Evolutionary conservation across 108 stramenopile genomes (phyloP).

Genomic region (Cyclostephanos tholiformis): DNA sequence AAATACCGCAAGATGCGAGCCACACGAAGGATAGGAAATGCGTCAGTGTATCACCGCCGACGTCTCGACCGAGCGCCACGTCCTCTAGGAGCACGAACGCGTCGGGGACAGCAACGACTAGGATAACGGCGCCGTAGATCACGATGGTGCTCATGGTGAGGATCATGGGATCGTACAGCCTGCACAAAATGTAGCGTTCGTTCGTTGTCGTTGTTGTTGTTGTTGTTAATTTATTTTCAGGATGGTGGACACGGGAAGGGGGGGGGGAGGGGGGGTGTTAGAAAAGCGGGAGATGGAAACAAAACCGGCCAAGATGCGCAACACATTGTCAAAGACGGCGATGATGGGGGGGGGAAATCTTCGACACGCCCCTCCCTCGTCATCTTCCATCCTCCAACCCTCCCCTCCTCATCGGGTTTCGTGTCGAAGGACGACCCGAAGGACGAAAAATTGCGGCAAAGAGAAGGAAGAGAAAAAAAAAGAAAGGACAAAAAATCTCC

Average conservation of each 20-base stretch:
- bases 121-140: constrained; percentile 58
- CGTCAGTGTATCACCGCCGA: constrained; percentile 2
- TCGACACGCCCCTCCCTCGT: too few species aligned
- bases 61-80: constrained; percentile 13
- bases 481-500: neutral
- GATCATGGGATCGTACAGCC: constrained; percentile 48
- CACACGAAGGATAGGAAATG: constrained; percentile 54
- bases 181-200: constrained; percentile 14
- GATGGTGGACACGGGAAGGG: too few species aligned
- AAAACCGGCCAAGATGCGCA: too few species aligned
- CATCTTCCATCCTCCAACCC: too few species aligned
- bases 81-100: constrained; percentile 24
- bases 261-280: neutral
- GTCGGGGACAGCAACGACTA: constrained; percentile 47
- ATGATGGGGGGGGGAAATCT: too few species aligned
- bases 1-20: constrained; percentile 58
- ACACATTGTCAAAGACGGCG: too few species aligned
- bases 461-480: too few species aligned
- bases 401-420: too few species aligned
- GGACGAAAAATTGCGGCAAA: too few species aligned
- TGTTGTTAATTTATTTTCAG: neutral
- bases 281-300: neutral
- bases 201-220: neutral
- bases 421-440: too few species aligned
- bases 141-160: constrained; percentile 63